Evolutionary conservation across 2,329 filamentous ascomycete species (phyloP).

Genomic region (Zelopaecilomyces penicillatus): DNA sequence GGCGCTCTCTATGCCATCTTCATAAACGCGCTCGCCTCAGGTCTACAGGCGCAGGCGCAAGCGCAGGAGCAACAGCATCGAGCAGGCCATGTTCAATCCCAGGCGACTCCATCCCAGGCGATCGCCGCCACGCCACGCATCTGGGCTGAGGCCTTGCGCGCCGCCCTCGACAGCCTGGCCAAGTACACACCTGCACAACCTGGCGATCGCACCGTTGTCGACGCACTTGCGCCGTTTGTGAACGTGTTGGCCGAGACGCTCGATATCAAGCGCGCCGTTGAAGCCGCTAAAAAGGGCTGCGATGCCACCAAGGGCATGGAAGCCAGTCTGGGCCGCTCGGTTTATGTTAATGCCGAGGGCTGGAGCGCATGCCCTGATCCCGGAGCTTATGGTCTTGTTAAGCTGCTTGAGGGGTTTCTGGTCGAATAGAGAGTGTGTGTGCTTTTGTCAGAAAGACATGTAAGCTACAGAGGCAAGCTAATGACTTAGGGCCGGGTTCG

Average conservation of each 20-base stretch:
- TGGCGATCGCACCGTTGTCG: slow-evolving; percentile 65
- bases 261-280: slow-evolving; percentile 39
- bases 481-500: too few relatives aligned
- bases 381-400: slow-evolving; percentile 50
- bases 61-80: too few relatives aligned
- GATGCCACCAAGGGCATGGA: slow-evolving; percentile 66
- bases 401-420: slow-evolving; percentile 55
- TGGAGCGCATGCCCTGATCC: slow-evolving; percentile 66
- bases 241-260: slow-evolving; percentile 44
- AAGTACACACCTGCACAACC: slow-evolving; percentile 64
- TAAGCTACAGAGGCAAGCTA: too few relatives aligned
- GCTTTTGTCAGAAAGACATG: too few relatives aligned
- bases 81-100: not conserved
- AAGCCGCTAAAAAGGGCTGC: slow-evolving; percentile 54
- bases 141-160: slow-evolving; percentile 45
- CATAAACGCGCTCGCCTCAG: slow-evolving; percentile 55
- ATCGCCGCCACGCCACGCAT: slow-evolving; percentile 6
- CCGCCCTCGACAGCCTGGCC: slow-evolving; percentile 46
- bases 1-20: slow-evolving; percentile 70
- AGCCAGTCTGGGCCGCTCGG: slow-evolving; percentile 62
- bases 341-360: slow-evolving; percentile 62
- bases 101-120: not conserved
- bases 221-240: slow-evolving; percentile 64
- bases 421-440: not conserved
- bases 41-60: slow-evolving; percentile 6